phyloP scores from a whole-genome alignment of 441 rosid genomes.

The Metrosideros polymorpha region DNA sequence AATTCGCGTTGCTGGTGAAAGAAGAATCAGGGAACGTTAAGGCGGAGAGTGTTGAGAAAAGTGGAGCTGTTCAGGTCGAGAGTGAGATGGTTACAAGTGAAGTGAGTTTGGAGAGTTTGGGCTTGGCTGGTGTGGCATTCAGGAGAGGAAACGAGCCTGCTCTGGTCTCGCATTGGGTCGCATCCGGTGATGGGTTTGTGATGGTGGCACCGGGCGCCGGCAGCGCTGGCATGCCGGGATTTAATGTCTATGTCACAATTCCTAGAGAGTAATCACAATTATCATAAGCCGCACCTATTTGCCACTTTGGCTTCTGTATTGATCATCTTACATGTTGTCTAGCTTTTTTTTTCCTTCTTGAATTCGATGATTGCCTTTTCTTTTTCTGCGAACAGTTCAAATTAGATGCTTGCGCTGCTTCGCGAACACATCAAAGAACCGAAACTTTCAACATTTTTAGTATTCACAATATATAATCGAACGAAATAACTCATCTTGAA shows the following conservation, averaged over 20 bases:
- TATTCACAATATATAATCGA: not conserved
- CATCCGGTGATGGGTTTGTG: constrained; percentile 30
- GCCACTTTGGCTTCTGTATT: not conserved
- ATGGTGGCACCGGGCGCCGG: constrained; percentile 13
- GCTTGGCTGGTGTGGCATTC: constrained; percentile 24
- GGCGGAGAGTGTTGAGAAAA: constrained; percentile 19
- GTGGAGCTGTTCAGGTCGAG: constrained; percentile 4
- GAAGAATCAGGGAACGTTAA: constrained; percentile 19
- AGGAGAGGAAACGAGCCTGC: constrained; percentile 23
- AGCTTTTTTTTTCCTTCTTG: not conserved
- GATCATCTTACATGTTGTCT: not conserved
- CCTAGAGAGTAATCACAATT: not conserved
- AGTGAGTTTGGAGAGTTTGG: constrained; percentile 27
- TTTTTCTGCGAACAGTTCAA: not conserved
- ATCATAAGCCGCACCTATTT: not conserved
- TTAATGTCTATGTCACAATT: constrained; percentile 25
- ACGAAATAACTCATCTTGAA: not conserved
- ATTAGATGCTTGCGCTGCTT: not conserved
- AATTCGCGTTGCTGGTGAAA: constrained; percentile 30
- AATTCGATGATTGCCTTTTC: not conserved
- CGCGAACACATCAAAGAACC: not conserved
- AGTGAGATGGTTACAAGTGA: not conserved
- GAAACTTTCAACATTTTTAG: not conserved
- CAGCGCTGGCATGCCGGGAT: not conserved
- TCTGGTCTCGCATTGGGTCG: constrained; percentile 43